These are phyloP conservation scores for Thuidium tamariscinum DNA, from an alignment of 225 moss, liverwort and hornwort genomes.

Conservation along the genomic window DNA sequence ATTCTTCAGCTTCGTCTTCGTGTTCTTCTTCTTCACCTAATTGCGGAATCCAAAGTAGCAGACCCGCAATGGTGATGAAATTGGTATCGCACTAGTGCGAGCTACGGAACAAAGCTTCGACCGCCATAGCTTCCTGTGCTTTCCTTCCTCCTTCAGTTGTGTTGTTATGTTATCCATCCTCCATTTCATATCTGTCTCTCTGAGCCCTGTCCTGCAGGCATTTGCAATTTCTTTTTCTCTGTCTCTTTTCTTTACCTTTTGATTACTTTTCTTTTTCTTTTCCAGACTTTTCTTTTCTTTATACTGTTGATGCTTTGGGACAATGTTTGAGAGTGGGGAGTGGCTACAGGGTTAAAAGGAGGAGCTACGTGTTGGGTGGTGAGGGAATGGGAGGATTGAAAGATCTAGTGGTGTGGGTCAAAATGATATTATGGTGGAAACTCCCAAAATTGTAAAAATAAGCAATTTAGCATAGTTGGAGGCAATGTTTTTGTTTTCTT, in stretches of 20 bases:
- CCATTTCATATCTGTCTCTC: not conserved
- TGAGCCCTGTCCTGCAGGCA: not conserved
- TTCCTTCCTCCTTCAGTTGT: not conserved
- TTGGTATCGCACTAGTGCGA: not conserved
- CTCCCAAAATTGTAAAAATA: not conserved
- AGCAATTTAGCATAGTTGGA: not conserved
- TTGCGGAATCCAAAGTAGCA: not conserved
- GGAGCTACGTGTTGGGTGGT: not conserved
- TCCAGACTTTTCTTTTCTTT: not conserved
- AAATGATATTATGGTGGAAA: not conserved
- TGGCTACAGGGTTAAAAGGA: not conserved
- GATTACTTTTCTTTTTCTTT: not conserved
- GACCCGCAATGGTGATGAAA: not conserved
- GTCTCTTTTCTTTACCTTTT: not conserved
- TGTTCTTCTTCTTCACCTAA: not conserved
- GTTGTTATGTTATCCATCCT: not conserved
- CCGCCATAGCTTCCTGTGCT: constrained; percentile 2
- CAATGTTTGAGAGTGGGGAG: no score
- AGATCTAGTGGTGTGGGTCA: not conserved
- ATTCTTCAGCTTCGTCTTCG: not conserved
- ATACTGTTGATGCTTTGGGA: no score
- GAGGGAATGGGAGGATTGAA: not conserved
- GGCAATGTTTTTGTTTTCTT: no score
- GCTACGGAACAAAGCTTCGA: not conserved
- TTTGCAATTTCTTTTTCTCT: not conserved